Base-by-base conservation (phyloP, 495 filamentous ascomycete genomes). In the Bryoglossum gracile region DNA sequence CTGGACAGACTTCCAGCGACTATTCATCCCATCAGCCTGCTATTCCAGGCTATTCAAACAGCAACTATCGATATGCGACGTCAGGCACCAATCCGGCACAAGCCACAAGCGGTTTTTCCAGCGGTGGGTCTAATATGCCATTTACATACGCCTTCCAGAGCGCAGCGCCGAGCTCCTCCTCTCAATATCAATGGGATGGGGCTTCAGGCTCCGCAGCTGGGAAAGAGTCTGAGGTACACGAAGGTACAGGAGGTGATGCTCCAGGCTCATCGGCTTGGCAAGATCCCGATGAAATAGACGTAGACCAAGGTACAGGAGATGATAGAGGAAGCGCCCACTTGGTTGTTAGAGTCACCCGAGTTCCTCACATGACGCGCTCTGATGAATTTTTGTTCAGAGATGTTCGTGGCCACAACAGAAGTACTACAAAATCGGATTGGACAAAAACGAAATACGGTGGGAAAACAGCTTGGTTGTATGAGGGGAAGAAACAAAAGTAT, bases 321-420 rank as follows among this genome's bases (percentile, higher is more conserved):
- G 13, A 13, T 30, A 13, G 26, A 30, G 26, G 13, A 13, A 13
- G 21, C 6, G 10, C 18, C 14, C 10, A 41, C 14, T 3, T 9
- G 38, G 30, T 48, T 14, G 34, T 48, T 13, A 48, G 21, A n/a
- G 34, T 48, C 8, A 48, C 33, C 19, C 37, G 21, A 17, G 17
- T 38, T 14, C 21, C 16, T 37, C 32, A 39, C 39, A 48, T 23
- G 19, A 11, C 21, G 3, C 13, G 19, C 3, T 2, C 8, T 26
- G 45, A 48, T 48, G 34, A 48, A n/a, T 38, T 48, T 22, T 23
- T 25, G n/a, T 48, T 48, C 22, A 48, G 14, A 14, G 34, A 48
- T 21, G 2, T 26, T 14, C 6, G 34, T 26, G 34, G 34, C 22
- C 16, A 25, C 10, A 6, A 9, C 33, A 48, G 45, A 28, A 10